Percentiles rank a stretch among this genome's conserved stretches.
Evolutionary conservation across 2,329 filamentous ascomycete species (phyloP).

Genomic region (Lecanicillium sp.): DNA sequence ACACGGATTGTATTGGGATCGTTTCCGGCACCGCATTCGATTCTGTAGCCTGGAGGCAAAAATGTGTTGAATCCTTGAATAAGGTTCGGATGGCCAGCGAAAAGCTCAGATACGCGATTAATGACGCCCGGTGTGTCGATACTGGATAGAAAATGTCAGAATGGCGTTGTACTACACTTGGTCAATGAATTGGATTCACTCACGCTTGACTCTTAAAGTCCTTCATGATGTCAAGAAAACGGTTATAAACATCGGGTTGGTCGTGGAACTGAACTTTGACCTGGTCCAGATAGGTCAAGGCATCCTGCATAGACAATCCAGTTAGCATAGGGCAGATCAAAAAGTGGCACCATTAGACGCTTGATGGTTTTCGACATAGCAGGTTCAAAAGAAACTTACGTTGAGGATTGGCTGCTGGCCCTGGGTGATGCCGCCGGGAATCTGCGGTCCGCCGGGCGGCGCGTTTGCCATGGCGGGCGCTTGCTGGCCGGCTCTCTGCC

Average conservation of each 20-base stretch:
- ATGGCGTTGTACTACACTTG: no score
- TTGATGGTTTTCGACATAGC: conserved; percentile 5
- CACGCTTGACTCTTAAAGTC: conserved; percentile 97
- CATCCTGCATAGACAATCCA: conserved; percentile 38
- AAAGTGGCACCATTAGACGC: background rate
- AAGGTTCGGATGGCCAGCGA: conserved; percentile 87
- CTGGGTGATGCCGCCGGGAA: conserved; percentile 30
- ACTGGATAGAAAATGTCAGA: conserved; percentile 33
- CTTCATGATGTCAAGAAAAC: conserved; percentile 98
- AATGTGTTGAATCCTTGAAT: conserved; percentile 99
- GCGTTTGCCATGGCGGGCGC: conserved; percentile 41
- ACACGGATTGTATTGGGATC: conserved; percentile 95
- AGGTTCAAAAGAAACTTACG: conserved; percentile 30
- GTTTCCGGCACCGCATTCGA: conserved; percentile 89
- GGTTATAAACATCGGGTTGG: conserved; percentile 94
- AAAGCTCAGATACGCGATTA: conserved; percentile 89
- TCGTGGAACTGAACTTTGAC: conserved; percentile 98
- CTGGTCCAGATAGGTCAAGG: conserved; percentile 92
- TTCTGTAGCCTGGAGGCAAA: conserved; percentile 87
- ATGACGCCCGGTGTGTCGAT: conserved; percentile 98
- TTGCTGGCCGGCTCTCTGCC: conserved; percentile 41
- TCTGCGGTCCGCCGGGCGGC: conserved; percentile 25
- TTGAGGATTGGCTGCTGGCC: conserved; percentile 41
- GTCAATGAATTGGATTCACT: conserved; percentile 25
- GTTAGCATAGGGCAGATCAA: conserved; percentile 6